phyloP scores from a whole-genome alignment of 1,139 yeast genomes.

The Candida sp. region DNA sequence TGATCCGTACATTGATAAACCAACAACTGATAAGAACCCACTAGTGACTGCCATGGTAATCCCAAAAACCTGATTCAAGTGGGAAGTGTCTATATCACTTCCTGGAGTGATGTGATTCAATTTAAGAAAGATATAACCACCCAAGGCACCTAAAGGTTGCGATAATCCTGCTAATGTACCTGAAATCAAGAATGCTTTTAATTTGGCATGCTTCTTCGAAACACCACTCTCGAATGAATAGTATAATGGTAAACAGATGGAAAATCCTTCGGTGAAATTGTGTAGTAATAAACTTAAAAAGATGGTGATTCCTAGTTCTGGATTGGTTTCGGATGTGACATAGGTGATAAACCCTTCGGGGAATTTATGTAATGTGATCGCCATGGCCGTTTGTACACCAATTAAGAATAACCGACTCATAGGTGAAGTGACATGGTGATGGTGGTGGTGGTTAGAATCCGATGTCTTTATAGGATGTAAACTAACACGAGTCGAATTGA shows the following conservation, averaged over 20 bases:
- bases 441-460: slow-evolving; percentile 52
- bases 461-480: neutral
- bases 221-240: slow-evolving; percentile 46
- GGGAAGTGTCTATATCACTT: slow-evolving; percentile 23
- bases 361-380: slow-evolving; percentile 82
- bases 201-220: slow-evolving; percentile 33
- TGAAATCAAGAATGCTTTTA: slow-evolving; percentile 62
- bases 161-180: slow-evolving; percentile 76
- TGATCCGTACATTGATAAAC: slow-evolving; percentile 82
- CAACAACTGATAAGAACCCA: slow-evolving; percentile 80
- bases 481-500: neutral
- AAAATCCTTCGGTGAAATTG: slow-evolving; percentile 93
- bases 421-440: slow-evolving; percentile 79
- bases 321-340: slow-evolving; percentile 73
- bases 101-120: slow-evolving; percentile 32
- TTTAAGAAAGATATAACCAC: slow-evolving; percentile 61
- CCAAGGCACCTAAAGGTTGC: slow-evolving; percentile 85
- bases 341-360: slow-evolving; percentile 95
- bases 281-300: slow-evolving; percentile 84
- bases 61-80: slow-evolving; percentile 53
- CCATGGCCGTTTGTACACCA: slow-evolving; percentile 87
- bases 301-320: slow-evolving; percentile 71
- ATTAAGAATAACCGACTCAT: slow-evolving; percentile 74
- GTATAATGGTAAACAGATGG: slow-evolving; percentile 88
- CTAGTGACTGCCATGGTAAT: slow-evolving; percentile 68